These are phyloP conservation scores for Colletotrichum lini DNA, from an alignment of 2,329 filamentous ascomycete genomes.

Conservation along the genomic window DNA sequence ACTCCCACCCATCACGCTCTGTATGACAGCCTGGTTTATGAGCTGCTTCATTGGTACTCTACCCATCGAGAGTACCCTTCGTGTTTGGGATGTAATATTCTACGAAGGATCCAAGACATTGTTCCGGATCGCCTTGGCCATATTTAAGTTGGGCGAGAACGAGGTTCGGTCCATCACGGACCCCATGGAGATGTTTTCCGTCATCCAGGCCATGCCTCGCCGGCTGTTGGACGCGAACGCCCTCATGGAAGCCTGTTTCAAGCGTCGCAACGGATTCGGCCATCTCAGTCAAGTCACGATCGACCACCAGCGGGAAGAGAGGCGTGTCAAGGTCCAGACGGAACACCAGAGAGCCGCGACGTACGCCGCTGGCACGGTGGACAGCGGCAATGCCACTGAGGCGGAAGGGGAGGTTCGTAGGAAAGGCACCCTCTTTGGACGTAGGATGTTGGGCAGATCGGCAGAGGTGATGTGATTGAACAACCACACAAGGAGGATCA, in stretches of 20 bases:
- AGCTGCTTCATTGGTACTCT: constrained; percentile 94
- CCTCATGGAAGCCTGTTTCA: constrained; percentile 87
- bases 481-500: constrained; percentile 3
- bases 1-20: constrained; percentile 90
- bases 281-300: constrained; percentile 87
- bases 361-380: constrained; percentile 44
- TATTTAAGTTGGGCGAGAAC: constrained; percentile 89
- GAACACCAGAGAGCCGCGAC: constrained; percentile 51
- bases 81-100: constrained; percentile 96
- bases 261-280: constrained; percentile 83
- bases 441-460: constrained; percentile 52
- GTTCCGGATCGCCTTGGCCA: constrained; percentile 90
- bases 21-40: constrained; percentile 98
- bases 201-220: constrained; percentile 89
- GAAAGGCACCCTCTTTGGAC: constrained; percentile 63
- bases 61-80: constrained; percentile 90
- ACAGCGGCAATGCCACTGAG: constrained; percentile 52
- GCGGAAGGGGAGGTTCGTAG: constrained; percentile 52
- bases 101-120: constrained; percentile 95
- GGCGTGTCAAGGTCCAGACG: constrained; percentile 68
- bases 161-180: constrained; percentile 86
- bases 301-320: constrained; percentile 80
- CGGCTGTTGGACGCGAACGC: constrained; percentile 85
- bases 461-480: constrained; percentile 35
- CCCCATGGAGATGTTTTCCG: constrained; percentile 95